Evolutionary conservation across 306 rosid species (phyloP).

Genomic region (Medicago arabica): DNA sequence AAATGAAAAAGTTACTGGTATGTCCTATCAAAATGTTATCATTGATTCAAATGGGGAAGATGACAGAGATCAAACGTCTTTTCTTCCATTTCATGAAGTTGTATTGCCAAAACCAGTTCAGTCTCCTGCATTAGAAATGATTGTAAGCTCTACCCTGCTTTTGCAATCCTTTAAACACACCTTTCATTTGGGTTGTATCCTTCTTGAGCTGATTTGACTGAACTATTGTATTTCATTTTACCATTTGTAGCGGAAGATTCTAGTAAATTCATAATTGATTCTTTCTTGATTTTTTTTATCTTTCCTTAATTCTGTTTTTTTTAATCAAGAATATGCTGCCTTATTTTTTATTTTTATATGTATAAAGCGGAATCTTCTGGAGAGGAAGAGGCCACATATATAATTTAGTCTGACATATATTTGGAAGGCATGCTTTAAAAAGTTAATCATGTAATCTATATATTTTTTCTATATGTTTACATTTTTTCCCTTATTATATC

Average conservation of each 20-base stretch:
- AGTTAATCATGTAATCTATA: conserved; percentile 13
- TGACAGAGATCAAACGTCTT: conserved; percentile 40
- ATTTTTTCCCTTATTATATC: background rate
- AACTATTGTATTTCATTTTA: conserved; percentile 9
- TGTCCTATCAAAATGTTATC: conserved; percentile 40
- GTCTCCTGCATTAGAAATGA: conserved; percentile 52
- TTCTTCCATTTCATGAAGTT: conserved; percentile 56
- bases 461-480: conserved; percentile 5
- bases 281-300: conserved; percentile 17
- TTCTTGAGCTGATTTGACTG: conserved; percentile 4
- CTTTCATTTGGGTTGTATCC: conserved; percentile 37
- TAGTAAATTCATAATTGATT: conserved; percentile 20
- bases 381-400: background rate
- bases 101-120: conserved; percentile 44
- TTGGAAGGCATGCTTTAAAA: conserved; percentile 9
- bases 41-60: conserved; percentile 90
- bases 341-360: background rate
- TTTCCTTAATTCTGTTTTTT: conserved; percentile 2
- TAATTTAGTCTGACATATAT: conserved; percentile 15
- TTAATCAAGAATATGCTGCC: conserved; percentile 2
- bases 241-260: conserved; percentile 24
- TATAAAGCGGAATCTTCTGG: background rate
- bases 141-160: conserved; percentile 56
- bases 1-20: no score
- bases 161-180: conserved; percentile 18